Base-by-base conservation (phyloP, 495 filamentous ascomycete genomes). In the Chaetomium fimeti region DNA sequence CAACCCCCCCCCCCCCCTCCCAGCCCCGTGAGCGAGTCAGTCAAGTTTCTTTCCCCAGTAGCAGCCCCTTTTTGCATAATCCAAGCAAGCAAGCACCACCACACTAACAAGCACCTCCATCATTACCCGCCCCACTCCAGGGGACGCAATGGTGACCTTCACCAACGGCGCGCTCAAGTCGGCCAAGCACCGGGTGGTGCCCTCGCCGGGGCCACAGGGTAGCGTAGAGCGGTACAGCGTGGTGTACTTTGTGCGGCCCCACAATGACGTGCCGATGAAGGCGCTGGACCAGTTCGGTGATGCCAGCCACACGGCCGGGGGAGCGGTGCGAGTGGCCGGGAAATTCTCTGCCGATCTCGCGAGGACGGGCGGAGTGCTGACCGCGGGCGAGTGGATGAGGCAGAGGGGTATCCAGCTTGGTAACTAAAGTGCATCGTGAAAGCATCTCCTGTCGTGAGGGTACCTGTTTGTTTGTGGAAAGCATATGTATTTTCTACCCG, bases 61-160 rank as follows among this genome's bases (percentile, higher is more conserved):
- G 5, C 12, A n/a, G n/a, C 8, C 32, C 32, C 8, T 36, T 36
- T 36, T 36, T 36, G 32, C 7, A 36, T 1, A 43, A 18, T 43
- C 2, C 16, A 43, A 43, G 15, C 13, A 43, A 2, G 32, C 29
- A 9, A 54, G 16, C 51, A 32, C 51, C 7, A 3, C 27, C 27
- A 9, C 27, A 54, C 51, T 54, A 54, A 54, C 51, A 29, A 32
- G 18, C 9, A 11, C 40, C 40, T 3, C 40, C 18, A 16, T 43
- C 40, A 15, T 20, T 9, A 5, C 25, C 28, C 27, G 27, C 51
- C 48, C 22, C 48, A 27, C 20, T 32, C 24, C 16, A 0, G 87
- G 86, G 1, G 88, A 90, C 61, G 83, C 85, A 11, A 80, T 88
- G 75, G 82, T 84, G 11, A 86, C 83, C 48, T 88, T 89, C 67